Evolutionary conservation across 208 protist genomes (phyloP).

Genomic region (Leishmania martiniquensis): DNA sequence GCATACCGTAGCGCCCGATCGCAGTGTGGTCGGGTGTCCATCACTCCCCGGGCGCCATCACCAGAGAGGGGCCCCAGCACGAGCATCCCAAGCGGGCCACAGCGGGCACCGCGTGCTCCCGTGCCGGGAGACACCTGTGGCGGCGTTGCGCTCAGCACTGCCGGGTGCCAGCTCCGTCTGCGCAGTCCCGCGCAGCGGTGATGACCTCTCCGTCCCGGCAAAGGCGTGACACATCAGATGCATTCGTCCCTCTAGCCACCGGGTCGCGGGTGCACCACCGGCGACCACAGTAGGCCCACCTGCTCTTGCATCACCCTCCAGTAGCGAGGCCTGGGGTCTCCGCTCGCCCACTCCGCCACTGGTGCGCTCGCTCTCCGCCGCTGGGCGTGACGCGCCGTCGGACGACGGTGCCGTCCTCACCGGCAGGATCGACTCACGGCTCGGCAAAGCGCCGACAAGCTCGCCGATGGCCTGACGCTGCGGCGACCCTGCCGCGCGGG

Average conservation of each 20-base stretch:
- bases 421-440: constrained; percentile 11
- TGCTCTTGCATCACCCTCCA: neutral
- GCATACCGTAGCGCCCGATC: neutral
- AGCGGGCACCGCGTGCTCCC: neutral
- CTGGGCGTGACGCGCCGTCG: neutral
- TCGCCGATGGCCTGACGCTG: constrained; percentile 1
- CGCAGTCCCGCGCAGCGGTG: constrained; percentile 5
- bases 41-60: neutral
- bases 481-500: neutral
- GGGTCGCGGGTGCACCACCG: neutral
- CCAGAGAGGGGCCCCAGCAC: neutral
- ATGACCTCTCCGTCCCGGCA: constrained; percentile 18
- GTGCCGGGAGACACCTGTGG: neutral
- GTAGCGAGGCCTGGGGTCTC: neutral
- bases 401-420: constrained; percentile 7
- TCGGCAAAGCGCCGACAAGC: neutral
- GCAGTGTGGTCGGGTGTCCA: neutral
- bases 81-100: neutral
- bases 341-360: neutral
- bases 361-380: neutral
- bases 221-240: neutral
- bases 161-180: neutral
- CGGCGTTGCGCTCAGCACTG: neutral
- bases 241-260: neutral
- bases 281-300: neutral